Evolutionary conservation across 208 protist genomes (phyloP), one percentile per base, ranked within the genome.

Genomic region (Trypanosoma platydactyli): DNA sequence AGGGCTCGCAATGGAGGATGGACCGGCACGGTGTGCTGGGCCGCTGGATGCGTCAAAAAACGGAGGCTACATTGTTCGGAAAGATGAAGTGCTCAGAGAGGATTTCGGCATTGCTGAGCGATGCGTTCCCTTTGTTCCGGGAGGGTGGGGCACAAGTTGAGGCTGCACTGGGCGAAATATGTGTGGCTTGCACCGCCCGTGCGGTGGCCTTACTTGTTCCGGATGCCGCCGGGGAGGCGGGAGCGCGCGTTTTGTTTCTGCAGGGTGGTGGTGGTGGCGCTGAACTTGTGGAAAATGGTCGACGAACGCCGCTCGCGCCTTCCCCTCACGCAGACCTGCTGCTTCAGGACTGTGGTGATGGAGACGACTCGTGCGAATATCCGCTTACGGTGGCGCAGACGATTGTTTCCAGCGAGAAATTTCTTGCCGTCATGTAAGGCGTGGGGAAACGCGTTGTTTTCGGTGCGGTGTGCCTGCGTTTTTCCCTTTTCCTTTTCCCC

Each of bases 11-110:
- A 20, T 20, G 27, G 29, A 40, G 68, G 29, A 58, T 74, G 59
- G 68, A 74, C 41, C 46, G 61, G 16, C 89, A 85, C 41, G 86
- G 86, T 20, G 54, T 67, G 22, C 76, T 84, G n/a, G 82, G 81
- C 11, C 77, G 76, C 22, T 78, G 72, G 48, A 74, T 77, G 54
- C 25, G 63, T 2, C 15, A 13, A 7, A 54, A 65, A 53, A 20
- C 38, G n/a, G 64, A 67, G 18, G 22, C 58, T 30, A 55, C 52
- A 12, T 48, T 46, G 30, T 56, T 67, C 51, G 64, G 63, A 63
- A 72, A 61, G 48, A 86, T 83, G 57, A 73, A 55, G 61, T 87
- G 81, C 38, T 67, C 88, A 45, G 56, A 79, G 27, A 61, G 66
- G 16, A 15, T 77, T 22, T 35, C 78, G 73, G 20, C 9, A 16